Evolutionary conservation across 441 rosid species (phyloP), one percentile per base, ranked within the genome.

Genomic region (Pelargonium citronellum): DNA sequence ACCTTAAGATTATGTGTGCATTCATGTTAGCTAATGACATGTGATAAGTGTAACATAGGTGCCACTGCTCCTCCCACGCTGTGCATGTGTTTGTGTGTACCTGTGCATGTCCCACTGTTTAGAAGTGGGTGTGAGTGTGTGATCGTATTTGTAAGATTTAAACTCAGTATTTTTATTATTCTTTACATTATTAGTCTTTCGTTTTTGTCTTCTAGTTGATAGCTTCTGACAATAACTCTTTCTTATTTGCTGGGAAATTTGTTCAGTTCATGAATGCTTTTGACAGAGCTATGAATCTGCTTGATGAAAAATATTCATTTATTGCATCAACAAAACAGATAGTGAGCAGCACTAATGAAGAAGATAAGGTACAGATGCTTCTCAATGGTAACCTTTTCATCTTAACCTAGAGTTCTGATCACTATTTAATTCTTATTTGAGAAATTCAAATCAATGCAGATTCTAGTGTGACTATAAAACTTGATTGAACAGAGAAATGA

Each of bases 251-350:
- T 74, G 63, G 71, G 53, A 43, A 51, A 78, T 13, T 66, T 74
- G 19, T 78, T 34, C 85, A 87, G 96, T 88, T 87, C 83, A 64
- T 90, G 94, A 84, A 86, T 79, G 91, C 80, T 66, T 90, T 90
- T 83, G 91, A 88, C 75, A 64, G 72, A 77, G 94, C 94, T 41
- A 88, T 90, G 92, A 82, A 90, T 77, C 70, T 73, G 73, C 91
- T 90, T 74, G 94, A 87, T 77, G 91, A 90, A 47, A 86, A 81
- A 64, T 86, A 82, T 74, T 73, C 84, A n/a, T 80, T 88, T 73
- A 84, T 90, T 57, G 79, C 90, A 69, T 88, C 94, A 44, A 70
- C 85, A 27, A 88, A 87, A 75, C 94, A 87, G 81, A 82, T 90
- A 69, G 89, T 90, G 75, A 90, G 94, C 87, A 81, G 89, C 79